Evolutionary conservation across 441 rosid genomes (phyloP), one percentile per base, ranked within the genome.

Genomic region (Erodium moschatum): DNA sequence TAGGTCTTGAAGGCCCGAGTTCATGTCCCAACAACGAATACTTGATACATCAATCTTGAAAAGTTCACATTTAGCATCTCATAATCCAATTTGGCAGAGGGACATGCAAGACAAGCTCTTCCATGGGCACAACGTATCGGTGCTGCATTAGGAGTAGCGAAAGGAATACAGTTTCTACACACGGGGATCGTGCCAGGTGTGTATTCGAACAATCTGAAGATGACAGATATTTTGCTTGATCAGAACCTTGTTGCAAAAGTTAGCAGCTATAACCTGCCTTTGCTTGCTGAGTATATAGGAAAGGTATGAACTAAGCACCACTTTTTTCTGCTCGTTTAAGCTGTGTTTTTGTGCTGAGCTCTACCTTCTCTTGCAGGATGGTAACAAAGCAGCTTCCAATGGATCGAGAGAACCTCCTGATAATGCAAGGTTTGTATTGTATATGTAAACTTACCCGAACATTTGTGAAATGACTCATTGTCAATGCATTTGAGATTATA

Each of bases 131-230:
- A 88, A 74, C 86, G 97, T 65, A 86, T 87, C 79, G 77, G 88
- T 18, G 91, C 92, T 68, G 90, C 86, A 2, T 81, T 89, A 13
- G 97, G 96, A 65, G 84, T 90, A 40, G 96, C 94, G 2, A 91
- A 82, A 80, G 97, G 99, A 27, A 85, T 94, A 67, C 94, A 94
- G 63, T 94, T 89, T 80, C 77, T 94, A 86, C 99, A 94, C 78
- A 88, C 96, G 0, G 97, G 97, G 74, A 87, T 89, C 15, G 89
- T 94, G 38, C 97, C 97, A 0, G 97, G 97, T 64, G 82, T 91
- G 74, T 86, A 78, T 74, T 80, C 89, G 0, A 94, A 94, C 70
- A 84, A 88, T 76, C 77, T 94, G 78, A 91, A 87, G 63, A 85
- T 86, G 73, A 89, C 88, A n/a, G 97, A 94, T 77, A 72, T 94